A percentile compares a stretch with the other conserved stretches of the same genome.
These are phyloP conservation scores for Lasiosphaeris hirsuta DNA, from an alignment of 495 filamentous ascomycete genomes.

Conservation along the genomic window DNA sequence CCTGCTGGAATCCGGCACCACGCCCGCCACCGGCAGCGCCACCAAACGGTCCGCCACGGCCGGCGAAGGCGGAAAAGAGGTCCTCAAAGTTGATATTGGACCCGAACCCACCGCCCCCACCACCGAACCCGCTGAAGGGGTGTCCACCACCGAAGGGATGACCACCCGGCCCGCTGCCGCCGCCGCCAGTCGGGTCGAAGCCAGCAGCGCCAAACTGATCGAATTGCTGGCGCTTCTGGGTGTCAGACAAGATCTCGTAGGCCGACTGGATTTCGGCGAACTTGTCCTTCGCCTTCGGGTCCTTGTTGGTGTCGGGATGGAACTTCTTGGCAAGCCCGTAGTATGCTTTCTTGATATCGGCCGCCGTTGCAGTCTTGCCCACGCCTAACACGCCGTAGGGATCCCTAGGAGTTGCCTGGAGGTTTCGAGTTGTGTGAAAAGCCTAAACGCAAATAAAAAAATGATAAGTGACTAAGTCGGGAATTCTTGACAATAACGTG, in stretches of 20 bases:
- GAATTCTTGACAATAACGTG: too few species aligned
- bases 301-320: slow-evolving; percentile 97
- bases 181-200: slow-evolving; percentile 74
- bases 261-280: slow-evolving; percentile 88
- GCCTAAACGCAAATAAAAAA: slow-evolving; percentile 39
- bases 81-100: slow-evolving; percentile 92
- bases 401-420: slow-evolving; percentile 62
- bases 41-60: slow-evolving; percentile 56
- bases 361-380: slow-evolving; percentile 67
- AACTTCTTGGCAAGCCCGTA: slow-evolving; percentile 98
- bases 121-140: slow-evolving; percentile 56
- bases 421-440: slow-evolving; percentile 70
- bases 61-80: slow-evolving; percentile 82
- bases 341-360: slow-evolving; percentile 97
- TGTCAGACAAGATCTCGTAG: slow-evolving; percentile 88
- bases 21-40: slow-evolving; percentile 47
- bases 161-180: slow-evolving; percentile 63
- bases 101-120: slow-evolving; percentile 60
- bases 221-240: slow-evolving; percentile 86
- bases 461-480: too few species aligned
- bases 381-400: slow-evolving; percentile 89
- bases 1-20: slow-evolving; percentile 61
- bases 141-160: slow-evolving; percentile 64
- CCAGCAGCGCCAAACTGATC: slow-evolving; percentile 86
- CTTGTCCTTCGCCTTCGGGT: slow-evolving; percentile 83